These are phyloP conservation scores for Drechslerella dactyloides DNA, from an alignment of 2,329 filamentous ascomycete species.

Conservation along the genomic window DNA sequence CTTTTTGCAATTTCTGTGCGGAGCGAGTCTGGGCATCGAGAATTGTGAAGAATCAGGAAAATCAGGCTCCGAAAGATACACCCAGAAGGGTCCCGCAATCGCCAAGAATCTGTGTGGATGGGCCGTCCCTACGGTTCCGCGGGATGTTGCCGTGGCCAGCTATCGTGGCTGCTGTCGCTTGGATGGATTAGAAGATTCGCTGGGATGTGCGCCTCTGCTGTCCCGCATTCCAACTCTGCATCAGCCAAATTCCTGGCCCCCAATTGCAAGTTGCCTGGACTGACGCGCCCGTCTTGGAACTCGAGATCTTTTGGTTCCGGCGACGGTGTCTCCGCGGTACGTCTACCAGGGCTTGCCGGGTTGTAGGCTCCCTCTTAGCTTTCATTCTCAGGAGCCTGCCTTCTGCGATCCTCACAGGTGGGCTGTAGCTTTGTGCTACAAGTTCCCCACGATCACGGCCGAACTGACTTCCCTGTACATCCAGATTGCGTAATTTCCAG, in stretches of 20 bases:
- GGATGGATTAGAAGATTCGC: neutral
- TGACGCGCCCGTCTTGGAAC: neutral
- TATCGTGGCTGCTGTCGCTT: neutral
- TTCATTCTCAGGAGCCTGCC: slow-evolving; percentile 17
- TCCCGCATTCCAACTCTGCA: neutral
- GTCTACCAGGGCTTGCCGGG: slow-evolving; percentile 5
- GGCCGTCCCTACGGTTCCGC: neutral
- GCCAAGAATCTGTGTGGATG: neutral
- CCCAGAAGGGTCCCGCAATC: too few relatives aligned
- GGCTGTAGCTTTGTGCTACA: slow-evolving; percentile 33
- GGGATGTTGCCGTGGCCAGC: neutral
- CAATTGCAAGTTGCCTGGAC: neutral
- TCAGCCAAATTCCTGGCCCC: neutral
- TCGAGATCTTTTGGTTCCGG: neutral
- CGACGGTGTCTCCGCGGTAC: slow-evolving; percentile 12
- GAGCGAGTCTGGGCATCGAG: too few relatives aligned
- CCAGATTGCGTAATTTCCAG: slow-evolving; percentile 21
- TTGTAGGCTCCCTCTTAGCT: slow-evolving; percentile 19
- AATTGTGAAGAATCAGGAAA: too few relatives aligned
- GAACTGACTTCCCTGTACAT: slow-evolving; percentile 35
- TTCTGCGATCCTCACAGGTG: slow-evolving; percentile 13
- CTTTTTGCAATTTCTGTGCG: too few relatives aligned
- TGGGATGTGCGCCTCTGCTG: neutral
- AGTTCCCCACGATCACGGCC: slow-evolving; percentile 26
- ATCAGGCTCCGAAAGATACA: too few relatives aligned